phyloP scores from a whole-genome alignment of 345 rosid species.

The Aquilaria sinensis region DNA sequence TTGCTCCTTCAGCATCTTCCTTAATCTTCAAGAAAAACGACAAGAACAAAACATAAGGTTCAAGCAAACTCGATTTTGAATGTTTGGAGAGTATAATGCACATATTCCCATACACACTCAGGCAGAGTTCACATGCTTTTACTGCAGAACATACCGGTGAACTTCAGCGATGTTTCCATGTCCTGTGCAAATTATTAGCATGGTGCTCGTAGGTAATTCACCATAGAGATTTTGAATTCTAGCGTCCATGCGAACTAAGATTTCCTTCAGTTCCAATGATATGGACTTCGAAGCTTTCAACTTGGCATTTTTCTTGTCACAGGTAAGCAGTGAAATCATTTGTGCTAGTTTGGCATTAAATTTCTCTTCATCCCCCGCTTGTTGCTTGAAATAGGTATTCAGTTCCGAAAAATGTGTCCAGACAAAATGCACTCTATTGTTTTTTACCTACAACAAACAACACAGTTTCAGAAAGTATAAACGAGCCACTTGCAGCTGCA shows the following conservation, averaged over 20 bases:
- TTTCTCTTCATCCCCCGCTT: slow-evolving; percentile 54
- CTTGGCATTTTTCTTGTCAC: slow-evolving; percentile 36
- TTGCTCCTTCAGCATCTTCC: slow-evolving; percentile 65
- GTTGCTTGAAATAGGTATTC: slow-evolving; percentile 54
- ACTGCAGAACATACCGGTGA: slow-evolving; percentile 43
- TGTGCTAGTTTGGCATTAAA: slow-evolving; percentile 67
- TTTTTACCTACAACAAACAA: slow-evolving; percentile 51
- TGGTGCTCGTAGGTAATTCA: slow-evolving; percentile 66
- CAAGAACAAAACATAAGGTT: slow-evolving; percentile 5
- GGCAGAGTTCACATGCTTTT: neutral
- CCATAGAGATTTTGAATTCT: slow-evolving; percentile 45
- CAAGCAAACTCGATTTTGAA: too few species aligned
- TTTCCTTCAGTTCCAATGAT: slow-evolving; percentile 54
- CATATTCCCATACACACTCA: too few species aligned
- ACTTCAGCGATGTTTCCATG: slow-evolving; percentile 91
- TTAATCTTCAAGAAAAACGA: slow-evolving; percentile 39
- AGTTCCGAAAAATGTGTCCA: slow-evolving; percentile 93
- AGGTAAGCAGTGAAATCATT: slow-evolving; percentile 72
- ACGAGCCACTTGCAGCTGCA: neutral
- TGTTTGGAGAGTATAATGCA: neutral
- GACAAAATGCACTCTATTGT: slow-evolving; percentile 55
- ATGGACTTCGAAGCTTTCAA: slow-evolving; percentile 39
- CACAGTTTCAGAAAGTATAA: slow-evolving; percentile 6
- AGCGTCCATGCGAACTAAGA: slow-evolving; percentile 45
- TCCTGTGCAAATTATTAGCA: slow-evolving; percentile 93